Evolutionary conservation across 116 monocot genomes (phyloP), one percentile per base, ranked within the genome.

Genomic region (Iris pallida): DNA sequence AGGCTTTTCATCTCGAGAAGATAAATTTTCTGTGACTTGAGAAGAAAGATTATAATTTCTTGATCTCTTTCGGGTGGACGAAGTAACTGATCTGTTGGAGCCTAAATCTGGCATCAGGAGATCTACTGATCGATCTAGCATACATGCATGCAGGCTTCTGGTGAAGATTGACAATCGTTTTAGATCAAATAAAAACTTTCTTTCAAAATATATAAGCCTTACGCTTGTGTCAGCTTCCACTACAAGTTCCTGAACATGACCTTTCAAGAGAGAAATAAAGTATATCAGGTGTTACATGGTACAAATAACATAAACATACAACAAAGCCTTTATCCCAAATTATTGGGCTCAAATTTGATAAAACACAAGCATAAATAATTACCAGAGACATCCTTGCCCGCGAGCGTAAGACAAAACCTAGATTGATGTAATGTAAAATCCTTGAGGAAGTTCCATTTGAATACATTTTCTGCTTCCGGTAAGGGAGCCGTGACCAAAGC

Each of bases 301-400:
- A 73, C 9, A 63, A 63, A 71, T 14, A 43, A 69, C 14, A 46
- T 70, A 41, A 76, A 53, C 61, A 71, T 45, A 30, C 30, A 30
- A 30, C 30, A 30, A 30, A 30, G 30, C 30, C 30, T 30, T 0
- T 30, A 30, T 30, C 0, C 30, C 30, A 30, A 30, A 30, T 30
- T 30, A 30, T 30, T 30, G 30, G 30, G 30, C 30, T 30, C 30
- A 30, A 30, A 30, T 30, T 30, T 30, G 30, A 30, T 30, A 30
- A 42, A 30, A 63, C 20, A 2, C 18, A 54, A 66, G 7, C 15
- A 51, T 51, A 68, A 55, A 58, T 57, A 74, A 46, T 83, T 71
- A 90, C 95, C 90, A 68, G 63, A 81, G 73, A 45, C 71, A 73
- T 83, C 77, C 10, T 42, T 16, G 71, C 80, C 76, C 65, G 80